Percentiles rank a stretch among this genome's conserved stretches.
These are phyloP conservation scores for Cystoisospora suis DNA, from an alignment of 169 alveolate genomes.

Conservation along the genomic window DNA sequence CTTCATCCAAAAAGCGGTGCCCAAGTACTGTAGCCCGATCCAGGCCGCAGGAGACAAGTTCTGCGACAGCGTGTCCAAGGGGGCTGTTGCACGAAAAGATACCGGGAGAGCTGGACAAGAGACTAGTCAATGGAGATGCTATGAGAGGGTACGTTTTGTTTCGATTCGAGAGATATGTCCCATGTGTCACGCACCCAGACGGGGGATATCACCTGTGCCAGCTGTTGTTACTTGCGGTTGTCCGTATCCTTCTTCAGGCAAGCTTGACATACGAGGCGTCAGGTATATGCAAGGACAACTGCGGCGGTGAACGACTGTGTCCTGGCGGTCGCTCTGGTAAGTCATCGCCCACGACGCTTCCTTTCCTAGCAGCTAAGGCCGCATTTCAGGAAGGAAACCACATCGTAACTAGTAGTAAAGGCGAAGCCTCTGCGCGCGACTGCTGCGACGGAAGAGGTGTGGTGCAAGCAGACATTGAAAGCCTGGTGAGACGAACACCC, in stretches of 20 bases:
- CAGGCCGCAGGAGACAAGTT: not conserved
- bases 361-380: no score
- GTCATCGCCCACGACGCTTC: no score
- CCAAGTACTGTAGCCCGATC: not conserved
- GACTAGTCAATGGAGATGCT: not conserved
- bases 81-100: conserved; percentile 1
- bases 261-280: not conserved
- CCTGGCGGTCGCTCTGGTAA: conserved; percentile 7
- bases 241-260: not conserved
- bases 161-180: not conserved
- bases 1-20: not conserved
- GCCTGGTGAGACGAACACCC: no score
- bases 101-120: not conserved
- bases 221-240: no score
- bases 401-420: not conserved
- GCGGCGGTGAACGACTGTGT: not conserved
- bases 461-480: not conserved
- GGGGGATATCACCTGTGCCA: no score
- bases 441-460: not conserved
- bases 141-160: not conserved
- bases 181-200: no score
- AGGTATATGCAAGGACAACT: conserved; percentile 4
- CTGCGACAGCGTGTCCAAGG: not conserved
- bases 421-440: not conserved
- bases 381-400: no score